phyloP scores from a whole-genome alignment of 2,329 filamentous ascomycete genomes.

The Botrytis fragariae region DNA sequence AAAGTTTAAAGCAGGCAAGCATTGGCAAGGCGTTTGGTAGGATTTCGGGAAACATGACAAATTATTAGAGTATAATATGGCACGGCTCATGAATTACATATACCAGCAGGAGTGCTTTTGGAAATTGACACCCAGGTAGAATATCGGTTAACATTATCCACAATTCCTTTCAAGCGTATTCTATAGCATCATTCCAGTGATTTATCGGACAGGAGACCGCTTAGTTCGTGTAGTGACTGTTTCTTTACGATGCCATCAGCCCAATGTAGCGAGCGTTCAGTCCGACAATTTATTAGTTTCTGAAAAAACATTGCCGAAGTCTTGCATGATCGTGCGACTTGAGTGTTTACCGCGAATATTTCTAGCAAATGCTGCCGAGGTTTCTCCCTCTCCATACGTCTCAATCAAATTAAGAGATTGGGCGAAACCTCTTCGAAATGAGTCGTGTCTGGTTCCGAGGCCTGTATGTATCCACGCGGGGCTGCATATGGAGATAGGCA shows the following conservation, averaged over 20 bases:
- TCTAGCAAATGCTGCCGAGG: not conserved
- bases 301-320: not conserved
- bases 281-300: not conserved
- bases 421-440: not conserved
- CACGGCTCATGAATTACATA: conserved; percentile 19
- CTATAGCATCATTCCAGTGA: not conserved
- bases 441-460: not conserved
- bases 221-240: not conserved
- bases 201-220: not conserved
- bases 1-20: conserved; percentile 20
- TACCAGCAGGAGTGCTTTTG: conserved; percentile 13
- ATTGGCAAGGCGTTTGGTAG: conserved; percentile 22
- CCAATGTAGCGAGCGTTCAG: not conserved
- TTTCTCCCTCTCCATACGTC: not conserved
- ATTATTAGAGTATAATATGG: conserved; percentile 18
- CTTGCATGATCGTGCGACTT: not conserved
- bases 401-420: not conserved
- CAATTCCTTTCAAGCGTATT: not conserved
- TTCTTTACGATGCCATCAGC: not conserved
- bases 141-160: not conserved
- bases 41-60: conserved; percentile 13
- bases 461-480: not conserved
- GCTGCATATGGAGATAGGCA: not conserved
- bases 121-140: not conserved
- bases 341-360: not conserved